Evolutionary conservation across 2,329 filamentous ascomycete species (phyloP).

Genomic region (Ophiostoma sp.): DNA sequence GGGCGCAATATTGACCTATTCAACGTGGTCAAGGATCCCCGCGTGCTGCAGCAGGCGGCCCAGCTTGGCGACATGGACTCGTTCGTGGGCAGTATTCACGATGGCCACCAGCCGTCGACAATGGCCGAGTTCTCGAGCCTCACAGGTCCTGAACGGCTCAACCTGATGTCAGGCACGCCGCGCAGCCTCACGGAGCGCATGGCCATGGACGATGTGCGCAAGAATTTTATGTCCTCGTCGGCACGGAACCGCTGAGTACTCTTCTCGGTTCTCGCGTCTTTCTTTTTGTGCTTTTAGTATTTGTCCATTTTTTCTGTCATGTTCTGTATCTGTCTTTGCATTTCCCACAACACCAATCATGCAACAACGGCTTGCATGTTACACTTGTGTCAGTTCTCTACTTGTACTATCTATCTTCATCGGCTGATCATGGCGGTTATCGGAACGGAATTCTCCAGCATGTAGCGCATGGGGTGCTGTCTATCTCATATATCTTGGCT

Average conservation of each 20-base stretch:
- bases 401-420: neutral
- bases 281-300: neutral
- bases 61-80: constrained; percentile 37
- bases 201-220: constrained; percentile 29
- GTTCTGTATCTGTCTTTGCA: neutral
- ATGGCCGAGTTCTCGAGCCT: constrained; percentile 29
- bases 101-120: constrained; percentile 27
- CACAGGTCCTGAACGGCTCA: constrained; percentile 16
- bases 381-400: neutral
- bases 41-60: constrained; percentile 38
- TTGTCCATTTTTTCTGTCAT: neutral
- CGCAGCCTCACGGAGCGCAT: constrained; percentile 35
- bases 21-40: constrained; percentile 37
- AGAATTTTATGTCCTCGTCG: constrained; percentile 12
- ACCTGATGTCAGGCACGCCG: constrained; percentile 29
- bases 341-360: neutral
- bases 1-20: constrained; percentile 36
- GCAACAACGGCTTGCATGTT: neutral
- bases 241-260: neutral
- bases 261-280: neutral
- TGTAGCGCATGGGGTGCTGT: neutral
- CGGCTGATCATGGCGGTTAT: neutral
- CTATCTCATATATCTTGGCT: neutral
- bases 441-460: neutral
- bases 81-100: constrained; percentile 41